phyloP scores from a whole-genome alignment of 768 basidiomycete genomes.

The Mycena galopus region DNA sequence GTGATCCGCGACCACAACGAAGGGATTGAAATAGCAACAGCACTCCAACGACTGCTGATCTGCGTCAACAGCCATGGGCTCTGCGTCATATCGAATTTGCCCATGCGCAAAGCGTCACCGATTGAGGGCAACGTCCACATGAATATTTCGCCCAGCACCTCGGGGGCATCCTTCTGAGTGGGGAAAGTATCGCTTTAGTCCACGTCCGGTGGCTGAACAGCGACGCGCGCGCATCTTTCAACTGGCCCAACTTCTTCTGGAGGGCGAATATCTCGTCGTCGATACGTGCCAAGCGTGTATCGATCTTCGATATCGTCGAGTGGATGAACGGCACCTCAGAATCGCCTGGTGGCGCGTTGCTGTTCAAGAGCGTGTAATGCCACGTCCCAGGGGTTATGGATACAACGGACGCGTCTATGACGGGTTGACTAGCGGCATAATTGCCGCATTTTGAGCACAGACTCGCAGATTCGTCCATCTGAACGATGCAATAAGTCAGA shows the following conservation, averaged over 20 bases:
- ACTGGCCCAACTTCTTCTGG: background rate
- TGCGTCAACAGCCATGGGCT: background rate
- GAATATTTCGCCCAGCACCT: background rate
- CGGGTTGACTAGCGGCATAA: background rate
- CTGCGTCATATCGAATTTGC: too few relatives aligned
- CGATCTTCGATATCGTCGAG: background rate
- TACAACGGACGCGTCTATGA: background rate
- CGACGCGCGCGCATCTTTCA: background rate
- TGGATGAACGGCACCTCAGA: background rate
- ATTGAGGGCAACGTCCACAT: background rate
- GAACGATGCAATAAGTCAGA: too few relatives aligned
- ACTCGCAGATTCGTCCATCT: too few relatives aligned
- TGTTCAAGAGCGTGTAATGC: background rate
- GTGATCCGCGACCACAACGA: background rate
- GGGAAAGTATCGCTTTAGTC: conserved; percentile 1
- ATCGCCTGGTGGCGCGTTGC: background rate
- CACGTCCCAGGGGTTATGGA: background rate
- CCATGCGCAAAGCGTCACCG: background rate
- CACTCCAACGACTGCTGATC: background rate
- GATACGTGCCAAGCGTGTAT: background rate
- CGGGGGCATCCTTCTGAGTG: background rate
- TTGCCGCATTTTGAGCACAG: too few relatives aligned
- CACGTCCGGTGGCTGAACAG: background rate
- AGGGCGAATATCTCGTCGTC: conserved; percentile 4
- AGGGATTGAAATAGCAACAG: background rate